A percentile compares a stretch with the other conserved stretches of the same genome.
Evolutionary conservation across 2,329 filamentous ascomycete species (phyloP).

Genomic region (Calonectria hawksworthii): DNA sequence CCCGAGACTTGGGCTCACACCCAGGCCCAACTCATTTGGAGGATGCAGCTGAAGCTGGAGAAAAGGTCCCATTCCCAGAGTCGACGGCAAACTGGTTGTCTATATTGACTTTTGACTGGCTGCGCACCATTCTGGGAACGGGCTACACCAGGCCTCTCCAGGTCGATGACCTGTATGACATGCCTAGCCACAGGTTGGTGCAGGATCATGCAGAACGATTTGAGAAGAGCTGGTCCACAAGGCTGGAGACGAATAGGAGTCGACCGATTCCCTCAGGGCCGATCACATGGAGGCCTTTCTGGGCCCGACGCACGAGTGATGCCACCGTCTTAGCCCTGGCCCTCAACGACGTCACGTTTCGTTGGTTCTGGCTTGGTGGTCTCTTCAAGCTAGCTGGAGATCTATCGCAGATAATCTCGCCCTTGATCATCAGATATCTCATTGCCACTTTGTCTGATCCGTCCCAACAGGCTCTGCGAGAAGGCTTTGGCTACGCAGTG

Average conservation of each 20-base stretch:
- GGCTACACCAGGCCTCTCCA: background rate
- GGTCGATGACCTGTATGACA: background rate
- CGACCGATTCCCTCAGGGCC: background rate
- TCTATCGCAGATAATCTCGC: background rate
- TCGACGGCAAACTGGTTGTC: background rate
- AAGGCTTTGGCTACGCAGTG: conserved; percentile 29
- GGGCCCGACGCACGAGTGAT: background rate
- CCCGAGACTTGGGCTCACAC: background rate
- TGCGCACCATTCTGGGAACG: background rate
- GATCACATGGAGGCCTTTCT: background rate
- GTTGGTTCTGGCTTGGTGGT: background rate
- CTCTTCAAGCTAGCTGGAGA: background rate
- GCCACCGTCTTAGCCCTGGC: background rate
- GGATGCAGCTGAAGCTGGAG: background rate
- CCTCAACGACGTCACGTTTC: background rate
- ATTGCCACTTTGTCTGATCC: background rate
- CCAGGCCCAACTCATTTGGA: background rate
- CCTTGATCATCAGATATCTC: background rate
- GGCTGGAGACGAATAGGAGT: background rate
- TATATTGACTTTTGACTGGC: background rate
- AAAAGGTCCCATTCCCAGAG: background rate
- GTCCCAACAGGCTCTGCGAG: background rate
- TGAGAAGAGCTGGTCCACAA: background rate
- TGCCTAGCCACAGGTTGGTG: background rate
- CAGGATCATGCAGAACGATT: background rate